These are phyloP conservation scores for Podila minutissima DNA, from an alignment of 192 early-diverging fungal genomes.

Conservation along the genomic window DNA sequence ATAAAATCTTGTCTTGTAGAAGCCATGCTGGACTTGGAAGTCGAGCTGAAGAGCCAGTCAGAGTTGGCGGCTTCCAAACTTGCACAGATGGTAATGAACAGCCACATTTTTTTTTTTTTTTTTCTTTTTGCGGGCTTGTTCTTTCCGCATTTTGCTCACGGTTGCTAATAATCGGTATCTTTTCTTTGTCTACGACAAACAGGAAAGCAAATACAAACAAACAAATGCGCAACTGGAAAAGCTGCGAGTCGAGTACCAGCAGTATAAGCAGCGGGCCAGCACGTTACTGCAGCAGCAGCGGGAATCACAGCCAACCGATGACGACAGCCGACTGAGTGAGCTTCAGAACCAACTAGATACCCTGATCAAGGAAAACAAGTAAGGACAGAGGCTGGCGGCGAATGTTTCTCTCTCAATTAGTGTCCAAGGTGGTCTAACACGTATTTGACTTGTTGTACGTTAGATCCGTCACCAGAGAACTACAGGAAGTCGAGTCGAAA, in stretches of 20 bases:
- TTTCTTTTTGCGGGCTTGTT: too few species aligned
- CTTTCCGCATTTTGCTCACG: too few species aligned
- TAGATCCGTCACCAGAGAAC: constrained; percentile 22
- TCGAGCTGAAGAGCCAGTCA: constrained; percentile 49
- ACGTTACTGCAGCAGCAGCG: constrained; percentile 56
- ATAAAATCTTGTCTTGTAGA: constrained; percentile 27
- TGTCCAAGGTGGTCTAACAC: too few species aligned
- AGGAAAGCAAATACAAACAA: constrained; percentile 63
- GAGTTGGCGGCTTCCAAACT: constrained; percentile 43
- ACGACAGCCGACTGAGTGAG: constrained; percentile 28
- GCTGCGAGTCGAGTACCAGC: constrained; percentile 60
- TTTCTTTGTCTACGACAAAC: background rate
- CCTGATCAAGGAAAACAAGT: constrained; percentile 37
- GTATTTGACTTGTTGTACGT: background rate
- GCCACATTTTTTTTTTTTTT: background rate
- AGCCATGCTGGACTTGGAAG: constrained; percentile 36
- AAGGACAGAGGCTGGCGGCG: background rate
- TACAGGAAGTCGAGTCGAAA: constrained; percentile 30
- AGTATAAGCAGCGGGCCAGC: constrained; percentile 66
- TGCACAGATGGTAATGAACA: constrained; percentile 49
- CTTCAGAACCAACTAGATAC: constrained; percentile 37
- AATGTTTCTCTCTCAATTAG: too few species aligned
- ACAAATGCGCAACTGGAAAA: constrained; percentile 55
- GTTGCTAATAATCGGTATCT: background rate
- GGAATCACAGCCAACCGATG: constrained; percentile 26